Percentiles rank a stretch among this genome's conserved stretches.
phyloP scores from a whole-genome alignment of 306 rosid species.

The Delonix regia region DNA sequence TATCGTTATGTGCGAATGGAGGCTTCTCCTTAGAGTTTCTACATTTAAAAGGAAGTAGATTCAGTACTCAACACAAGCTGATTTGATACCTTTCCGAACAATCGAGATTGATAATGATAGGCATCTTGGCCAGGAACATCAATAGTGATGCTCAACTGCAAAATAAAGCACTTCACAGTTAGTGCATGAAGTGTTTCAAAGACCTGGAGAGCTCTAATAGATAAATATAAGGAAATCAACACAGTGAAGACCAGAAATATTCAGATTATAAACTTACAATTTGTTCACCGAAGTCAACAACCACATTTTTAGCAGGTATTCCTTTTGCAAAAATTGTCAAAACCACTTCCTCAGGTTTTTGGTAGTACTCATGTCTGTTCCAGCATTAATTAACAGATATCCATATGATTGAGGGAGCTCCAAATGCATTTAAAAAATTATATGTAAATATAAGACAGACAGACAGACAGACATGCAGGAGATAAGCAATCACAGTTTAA shows the following conservation, averaged over 20 bases:
- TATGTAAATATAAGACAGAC: background rate
- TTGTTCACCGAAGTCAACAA: slow-evolving; percentile 86
- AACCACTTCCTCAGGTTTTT: slow-evolving; percentile 89
- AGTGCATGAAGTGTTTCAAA: slow-evolving; percentile 6
- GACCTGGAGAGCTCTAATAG: background rate
- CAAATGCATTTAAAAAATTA: background rate
- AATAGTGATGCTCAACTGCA: slow-evolving; percentile 77
- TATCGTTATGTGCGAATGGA: background rate
- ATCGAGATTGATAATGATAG: slow-evolving; percentile 76
- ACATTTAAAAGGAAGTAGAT: background rate
- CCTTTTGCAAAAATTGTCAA: slow-evolving; percentile 88
- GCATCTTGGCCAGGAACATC: slow-evolving; percentile 69
- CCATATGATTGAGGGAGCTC: slow-evolving; percentile 17
- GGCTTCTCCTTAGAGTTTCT: background rate
- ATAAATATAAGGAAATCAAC: slow-evolving; percentile 11
- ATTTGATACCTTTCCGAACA: slow-evolving; percentile 81
- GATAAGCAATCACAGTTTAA: slow-evolving; percentile 10
- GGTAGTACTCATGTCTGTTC: slow-evolving; percentile 90
- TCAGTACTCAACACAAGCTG: background rate
- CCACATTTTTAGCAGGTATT: slow-evolving; percentile 66
- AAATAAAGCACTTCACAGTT: slow-evolving; percentile 26
- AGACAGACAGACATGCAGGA: background rate
- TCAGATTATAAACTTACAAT: slow-evolving; percentile 57
- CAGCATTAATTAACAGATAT: slow-evolving; percentile 33
- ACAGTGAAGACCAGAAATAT: background rate